Conservation (phyloP, 257 asterid species). For the Capsicum chinense region DNA sequence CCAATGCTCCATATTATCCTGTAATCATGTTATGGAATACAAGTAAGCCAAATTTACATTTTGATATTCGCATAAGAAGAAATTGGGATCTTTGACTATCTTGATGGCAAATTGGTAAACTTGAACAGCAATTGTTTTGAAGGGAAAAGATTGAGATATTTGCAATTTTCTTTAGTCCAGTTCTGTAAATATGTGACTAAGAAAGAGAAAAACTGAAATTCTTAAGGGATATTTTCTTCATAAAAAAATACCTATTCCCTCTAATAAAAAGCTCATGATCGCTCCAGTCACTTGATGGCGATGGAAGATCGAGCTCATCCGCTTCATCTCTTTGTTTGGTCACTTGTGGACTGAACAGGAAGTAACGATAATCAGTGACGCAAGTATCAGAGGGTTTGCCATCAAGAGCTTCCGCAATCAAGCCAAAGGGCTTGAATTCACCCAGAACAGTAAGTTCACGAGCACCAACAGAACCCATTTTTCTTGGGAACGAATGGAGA, state of each 20-base stretch:
- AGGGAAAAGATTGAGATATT: background rate
- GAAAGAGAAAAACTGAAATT: background rate
- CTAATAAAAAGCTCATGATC: constrained; percentile 84
- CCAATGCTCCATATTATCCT: constrained; percentile 98
- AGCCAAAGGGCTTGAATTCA: constrained; percentile 80
- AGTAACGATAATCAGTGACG: constrained; percentile 58
- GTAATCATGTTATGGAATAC: constrained; percentile 38
- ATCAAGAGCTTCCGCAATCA: constrained; percentile 73
- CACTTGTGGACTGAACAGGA: constrained; percentile 67
- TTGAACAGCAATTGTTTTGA: background rate
- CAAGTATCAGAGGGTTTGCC: constrained; percentile 47
- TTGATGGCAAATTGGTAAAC: background rate
- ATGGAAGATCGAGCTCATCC: constrained; percentile 44
- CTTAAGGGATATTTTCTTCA: background rate
- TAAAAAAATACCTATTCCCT: constrained; percentile 48
- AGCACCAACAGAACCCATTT: constrained; percentile 56
- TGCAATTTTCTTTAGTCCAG: background rate
- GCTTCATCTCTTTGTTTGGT: constrained; percentile 59
- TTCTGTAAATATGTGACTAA: background rate
- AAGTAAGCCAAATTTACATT: constrained; percentile 30
- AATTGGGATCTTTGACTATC: background rate
- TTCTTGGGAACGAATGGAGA: constrained; percentile 7
- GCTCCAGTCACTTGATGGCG: constrained; percentile 52
- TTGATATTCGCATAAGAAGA: constrained; percentile 24
- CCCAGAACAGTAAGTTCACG: constrained; percentile 67